Base-by-base conservation (phyloP, 2,329 filamentous ascomycete genomes). In the Capronia epimyces region DNA sequence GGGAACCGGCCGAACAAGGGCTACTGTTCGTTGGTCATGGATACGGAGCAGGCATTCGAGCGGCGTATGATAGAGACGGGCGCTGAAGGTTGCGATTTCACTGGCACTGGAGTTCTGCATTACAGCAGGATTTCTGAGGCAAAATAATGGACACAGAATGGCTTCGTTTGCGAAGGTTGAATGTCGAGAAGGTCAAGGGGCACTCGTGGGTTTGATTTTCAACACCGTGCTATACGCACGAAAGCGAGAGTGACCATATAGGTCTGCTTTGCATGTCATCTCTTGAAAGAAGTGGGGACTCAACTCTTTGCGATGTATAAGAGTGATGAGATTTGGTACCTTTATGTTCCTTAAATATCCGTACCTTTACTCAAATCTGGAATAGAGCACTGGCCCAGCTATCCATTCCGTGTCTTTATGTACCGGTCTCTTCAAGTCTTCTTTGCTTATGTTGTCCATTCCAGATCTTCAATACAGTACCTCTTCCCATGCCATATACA, bases 41-140 rank as follows among this genome's bases (percentile, higher is more conserved):
- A 39, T 13, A 46, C 18, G 34, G 25, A 32, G 22, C 32, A 39
- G 24, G 32, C 44, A 40, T 39, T 46, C 18, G 20, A 12, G n/a
- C 29, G 29, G 29, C 29, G 29, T 27, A 32, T n/a, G 3, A 32
- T 8, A 32, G 7, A n/a, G 20, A 37, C 31, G 24, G 42, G 42
- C 25, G 42, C 16, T 43, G 25, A 18, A 24, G 42, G 42, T 8
- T 8, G 7, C n/a, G 7, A 32, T 32, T 32, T 32, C n/a, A n/a
- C n/a, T n/a, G n/a, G n/a, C n/a, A n/a, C n/a, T n/a, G n/a, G n/a
- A n/a, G n/a, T n/a, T n/a, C 25, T 44, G 40, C 22, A 18, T 22
- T n/a, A n/a, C 3, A 3, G 13, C 29, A 9, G 29, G 29, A 32
- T 6, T 32, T 32, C 12, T 32, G 29, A 27, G 10, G 10, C 5